Evolutionary conservation across 345 rosid genomes (phyloP), one percentile per base, ranked within the genome.

Genomic region (Citrus hindsii): DNA sequence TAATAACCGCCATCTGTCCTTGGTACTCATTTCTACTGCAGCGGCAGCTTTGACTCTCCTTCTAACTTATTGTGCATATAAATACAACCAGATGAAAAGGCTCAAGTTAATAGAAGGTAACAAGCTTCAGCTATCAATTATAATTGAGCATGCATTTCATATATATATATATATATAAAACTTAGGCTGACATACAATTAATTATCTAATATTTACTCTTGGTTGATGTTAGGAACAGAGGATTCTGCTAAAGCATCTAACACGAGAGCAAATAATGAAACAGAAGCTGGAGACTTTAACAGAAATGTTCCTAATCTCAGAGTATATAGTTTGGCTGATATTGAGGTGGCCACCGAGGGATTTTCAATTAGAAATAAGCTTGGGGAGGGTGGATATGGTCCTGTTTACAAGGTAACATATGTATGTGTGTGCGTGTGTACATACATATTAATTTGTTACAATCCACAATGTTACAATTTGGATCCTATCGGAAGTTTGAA

Each of bases 1-100:
- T 16, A 53, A 8, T 18, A 65, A 28, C 9, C 61, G 60, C 33
- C 16, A 35, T 55, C 2, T 87, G 10, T 46, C 51, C 4, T 0
- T 83, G 67, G 78, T 59, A 7, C 76, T 73, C 13, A 32, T 72
- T 66, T 55, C 78, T 27, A 40, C 81, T 79, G 84, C 87, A 5
- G 64, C 76, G 25, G 73, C 83, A 46, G n/a, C 76, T 2, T 61
- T 64, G 40, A 40, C 80, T 67, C 10, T 86, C 38, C 65, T 86
- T 9, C 13, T 70, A 5, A 75, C 74, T 21, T 64, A 42, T 19
- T 0, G 63, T 22, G 9, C 68, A 6, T 82, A 18, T 75, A 46
- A 46, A 46, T 79, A 37, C 82, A 42, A 32, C 38, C 19, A 35
- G 38, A 71, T 68, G 35, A 82, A 81, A 81, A 61, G 53, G 28